A percentile compares a stretch with the other conserved stretches of the same genome.
Evolutionary conservation across 805 yeast genomes (phyloP).

Genomic region (Isabelozyma pseudorhagii): DNA sequence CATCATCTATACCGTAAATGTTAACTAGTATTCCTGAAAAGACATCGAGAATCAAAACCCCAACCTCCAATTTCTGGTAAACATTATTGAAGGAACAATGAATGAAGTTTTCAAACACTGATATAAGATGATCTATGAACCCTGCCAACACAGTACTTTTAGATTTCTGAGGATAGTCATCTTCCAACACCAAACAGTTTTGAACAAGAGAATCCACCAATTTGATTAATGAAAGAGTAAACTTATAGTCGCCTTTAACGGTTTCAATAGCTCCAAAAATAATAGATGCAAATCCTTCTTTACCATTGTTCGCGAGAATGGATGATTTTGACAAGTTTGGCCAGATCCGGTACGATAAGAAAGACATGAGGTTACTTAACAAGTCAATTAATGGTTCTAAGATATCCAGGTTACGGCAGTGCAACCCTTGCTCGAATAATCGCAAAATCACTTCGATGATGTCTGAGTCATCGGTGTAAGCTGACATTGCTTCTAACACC

Average conservation of each 20-base stretch:
- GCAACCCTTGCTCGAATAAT: conserved; percentile 67
- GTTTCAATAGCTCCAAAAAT: conserved; percentile 73
- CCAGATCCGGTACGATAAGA: conserved; percentile 73
- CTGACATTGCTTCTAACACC: conserved; percentile 40
- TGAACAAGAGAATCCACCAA: conserved; percentile 52
- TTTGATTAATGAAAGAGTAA: conserved; percentile 59
- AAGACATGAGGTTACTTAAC: conserved; percentile 44
- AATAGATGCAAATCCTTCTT: conserved; percentile 60
- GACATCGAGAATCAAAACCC: conserved; percentile 49
- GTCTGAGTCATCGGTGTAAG: conserved; percentile 54
- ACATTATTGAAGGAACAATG: conserved; percentile 63
- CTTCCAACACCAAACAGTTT: conserved; percentile 42
- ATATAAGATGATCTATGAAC: conserved; percentile 54
- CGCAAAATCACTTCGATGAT: conserved; percentile 59
- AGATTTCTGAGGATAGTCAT: conserved; percentile 24
- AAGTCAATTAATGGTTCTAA: conserved; percentile 48
- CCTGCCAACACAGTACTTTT: conserved; percentile 56
- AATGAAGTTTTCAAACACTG: conserved; percentile 68
- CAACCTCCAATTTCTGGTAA: conserved; percentile 60
- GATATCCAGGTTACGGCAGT: conserved; percentile 46
- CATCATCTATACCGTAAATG: conserved; percentile 54
- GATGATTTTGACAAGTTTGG: conserved; percentile 66
- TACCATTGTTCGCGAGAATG: conserved; percentile 55
- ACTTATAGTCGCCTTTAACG: conserved; percentile 61
- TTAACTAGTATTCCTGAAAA: conserved; percentile 54